Evolutionary conservation across 345 rosid genomes (phyloP).

Genomic region (Syzygium oleosum): DNA sequence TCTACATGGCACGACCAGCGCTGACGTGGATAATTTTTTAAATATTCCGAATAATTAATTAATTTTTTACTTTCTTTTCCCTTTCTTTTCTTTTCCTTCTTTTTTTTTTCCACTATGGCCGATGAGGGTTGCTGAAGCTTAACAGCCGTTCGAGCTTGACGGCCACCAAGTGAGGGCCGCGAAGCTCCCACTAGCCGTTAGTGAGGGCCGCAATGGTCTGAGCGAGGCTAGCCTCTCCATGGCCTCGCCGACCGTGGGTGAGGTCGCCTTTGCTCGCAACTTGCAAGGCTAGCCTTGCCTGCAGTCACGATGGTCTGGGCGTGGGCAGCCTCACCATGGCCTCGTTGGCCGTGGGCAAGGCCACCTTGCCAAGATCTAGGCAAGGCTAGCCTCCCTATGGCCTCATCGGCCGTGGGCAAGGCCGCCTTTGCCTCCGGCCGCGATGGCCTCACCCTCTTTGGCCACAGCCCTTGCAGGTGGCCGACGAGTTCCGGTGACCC

Average conservation of each 20-base stretch:
- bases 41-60: not conserved
- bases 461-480: not conserved
- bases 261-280: no score
- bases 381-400: not conserved
- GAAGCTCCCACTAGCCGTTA: no score
- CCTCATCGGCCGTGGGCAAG: not conserved
- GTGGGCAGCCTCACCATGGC: not conserved
- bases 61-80: not conserved
- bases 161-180: no score
- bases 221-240: no score
- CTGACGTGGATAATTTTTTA: not conserved
- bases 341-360: no score
- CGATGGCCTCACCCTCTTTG: not conserved
- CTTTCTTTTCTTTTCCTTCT: not conserved
- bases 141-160: no score
- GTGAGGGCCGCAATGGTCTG: no score
- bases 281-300: no score
- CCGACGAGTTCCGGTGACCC: no score
- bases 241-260: no score
- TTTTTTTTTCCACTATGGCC: not conserved
- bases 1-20: rapidly evolving
- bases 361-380: not conserved
- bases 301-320: not conserved
- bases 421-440: not conserved
- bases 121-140: no score